Evolutionary conservation across 1,139 yeast genomes (phyloP).

Genomic region (Debaryomyces subglobosus): DNA sequence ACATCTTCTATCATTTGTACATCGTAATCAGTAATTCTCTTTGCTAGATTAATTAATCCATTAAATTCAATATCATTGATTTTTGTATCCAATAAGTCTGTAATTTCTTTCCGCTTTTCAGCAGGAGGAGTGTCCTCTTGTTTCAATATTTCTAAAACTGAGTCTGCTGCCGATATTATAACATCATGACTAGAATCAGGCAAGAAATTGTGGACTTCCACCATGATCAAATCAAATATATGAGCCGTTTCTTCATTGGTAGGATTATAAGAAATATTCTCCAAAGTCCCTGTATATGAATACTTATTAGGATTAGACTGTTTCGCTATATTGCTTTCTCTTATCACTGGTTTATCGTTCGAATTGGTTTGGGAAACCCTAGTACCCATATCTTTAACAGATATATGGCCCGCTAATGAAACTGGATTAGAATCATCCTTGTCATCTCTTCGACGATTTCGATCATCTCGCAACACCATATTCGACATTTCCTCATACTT

Average conservation of each 20-base stretch:
- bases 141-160: slow-evolving; percentile 62
- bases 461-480: slow-evolving; percentile 66
- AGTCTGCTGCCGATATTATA: slow-evolving; percentile 66
- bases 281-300: slow-evolving; percentile 21
- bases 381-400: slow-evolving; percentile 71
- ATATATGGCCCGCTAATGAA: slow-evolving; percentile 68
- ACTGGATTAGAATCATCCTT: slow-evolving; percentile 60
- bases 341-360: slow-evolving; percentile 9
- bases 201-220: slow-evolving; percentile 28
- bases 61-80: slow-evolving; percentile 54
- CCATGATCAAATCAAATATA: slow-evolving; percentile 32
- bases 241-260: slow-evolving; percentile 30
- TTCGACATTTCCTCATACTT: slow-evolving; percentile 75
- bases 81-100: slow-evolving; percentile 46
- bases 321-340: not conserved
- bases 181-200: slow-evolving; percentile 47
- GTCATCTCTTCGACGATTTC: slow-evolving; percentile 37
- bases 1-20: slow-evolving; percentile 25
- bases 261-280: slow-evolving; percentile 29
- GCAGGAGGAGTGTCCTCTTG: slow-evolving; percentile 34
- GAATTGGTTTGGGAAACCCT: slow-evolving; percentile 25
- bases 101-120: slow-evolving; percentile 39
- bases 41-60: slow-evolving; percentile 53
- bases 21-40: slow-evolving; percentile 60
- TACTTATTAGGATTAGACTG: slow-evolving; percentile 13